Conservation (phyloP, 495 filamentous ascomycete genomes). For the Lophiotrema nucula region DNA sequence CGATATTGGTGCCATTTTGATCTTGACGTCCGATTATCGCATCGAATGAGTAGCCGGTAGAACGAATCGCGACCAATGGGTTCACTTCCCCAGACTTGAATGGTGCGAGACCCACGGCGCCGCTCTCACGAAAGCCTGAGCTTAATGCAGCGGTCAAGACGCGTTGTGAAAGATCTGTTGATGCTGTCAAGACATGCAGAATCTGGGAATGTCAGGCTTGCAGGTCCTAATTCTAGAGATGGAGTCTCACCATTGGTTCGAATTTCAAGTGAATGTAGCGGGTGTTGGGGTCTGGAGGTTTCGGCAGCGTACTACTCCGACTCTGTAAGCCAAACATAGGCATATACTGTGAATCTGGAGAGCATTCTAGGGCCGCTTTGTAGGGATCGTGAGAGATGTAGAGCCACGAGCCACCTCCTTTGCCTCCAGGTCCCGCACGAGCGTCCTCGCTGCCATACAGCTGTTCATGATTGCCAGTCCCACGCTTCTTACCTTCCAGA, state of each 20-base stretch:
- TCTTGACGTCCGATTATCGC: slow-evolving; percentile 66
- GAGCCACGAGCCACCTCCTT: slow-evolving; percentile 78
- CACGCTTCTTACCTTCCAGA: slow-evolving; percentile 67
- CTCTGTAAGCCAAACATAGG: slow-evolving; percentile 12
- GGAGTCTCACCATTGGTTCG: slow-evolving; percentile 84
- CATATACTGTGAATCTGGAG: neutral
- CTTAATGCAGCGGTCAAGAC: slow-evolving; percentile 71
- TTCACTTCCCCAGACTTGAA: slow-evolving; percentile 44
- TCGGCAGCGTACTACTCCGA: neutral
- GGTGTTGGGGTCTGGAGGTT: slow-evolving; percentile 15
- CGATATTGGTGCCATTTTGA: slow-evolving; percentile 35
- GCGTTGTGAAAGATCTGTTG: slow-evolving; percentile 65
- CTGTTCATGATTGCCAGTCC: neutral
- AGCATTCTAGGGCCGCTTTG: slow-evolving; percentile 33
- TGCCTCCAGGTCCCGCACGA: slow-evolving; percentile 58
- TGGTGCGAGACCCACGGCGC: slow-evolving; percentile 56
- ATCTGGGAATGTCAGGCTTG: slow-evolving; percentile 56
- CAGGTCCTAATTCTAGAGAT: neutral
- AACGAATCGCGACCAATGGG: slow-evolving; percentile 75
- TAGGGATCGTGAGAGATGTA: slow-evolving; percentile 83
- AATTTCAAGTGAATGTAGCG: slow-evolving; percentile 82
- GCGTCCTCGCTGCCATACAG: neutral
- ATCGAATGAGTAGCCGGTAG: slow-evolving; percentile 75
- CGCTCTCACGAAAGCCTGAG: slow-evolving; percentile 87
- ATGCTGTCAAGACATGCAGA: slow-evolving; percentile 78